Evolutionary conservation across 2,329 filamentous ascomycete species (phyloP).

Genomic region (Bipolaris zeicola): DNA sequence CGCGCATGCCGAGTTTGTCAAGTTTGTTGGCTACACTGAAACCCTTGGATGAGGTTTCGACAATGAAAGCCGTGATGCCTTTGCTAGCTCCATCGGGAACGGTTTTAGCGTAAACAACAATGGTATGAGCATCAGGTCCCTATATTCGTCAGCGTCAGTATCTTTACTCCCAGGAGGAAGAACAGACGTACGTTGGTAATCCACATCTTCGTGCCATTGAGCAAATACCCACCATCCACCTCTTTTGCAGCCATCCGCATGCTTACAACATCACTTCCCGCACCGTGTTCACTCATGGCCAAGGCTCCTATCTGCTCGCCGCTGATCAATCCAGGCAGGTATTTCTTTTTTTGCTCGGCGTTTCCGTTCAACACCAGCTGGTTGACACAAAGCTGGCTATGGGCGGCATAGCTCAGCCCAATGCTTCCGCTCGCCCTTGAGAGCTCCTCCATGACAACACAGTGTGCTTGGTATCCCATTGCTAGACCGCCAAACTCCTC

Average conservation of each 20-base stretch:
- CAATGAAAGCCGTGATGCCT: slow-evolving; percentile 93
- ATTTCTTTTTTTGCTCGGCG: slow-evolving; percentile 76
- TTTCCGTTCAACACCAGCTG: slow-evolving; percentile 91
- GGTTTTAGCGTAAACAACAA: slow-evolving; percentile 98
- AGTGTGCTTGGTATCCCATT: slow-evolving; percentile 97
- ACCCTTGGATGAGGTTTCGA: slow-evolving; percentile 71
- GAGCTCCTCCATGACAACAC: slow-evolving; percentile 92
- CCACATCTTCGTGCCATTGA: slow-evolving; percentile 98
- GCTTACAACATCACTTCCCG: slow-evolving; percentile 91
- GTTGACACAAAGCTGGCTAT: slow-evolving; percentile 95
- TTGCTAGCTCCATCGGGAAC: slow-evolving; percentile 78
- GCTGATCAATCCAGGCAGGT: slow-evolving; percentile 79
- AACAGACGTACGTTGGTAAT: slow-evolving; percentile 81
- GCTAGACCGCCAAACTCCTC: slow-evolving; percentile 87
- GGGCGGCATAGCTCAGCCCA: slow-evolving; percentile 90
- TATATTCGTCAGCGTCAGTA: slow-evolving; percentile 19
- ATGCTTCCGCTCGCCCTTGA: slow-evolving; percentile 85
- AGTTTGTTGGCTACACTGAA: slow-evolving; percentile 90
- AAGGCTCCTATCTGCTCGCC: slow-evolving; percentile 84
- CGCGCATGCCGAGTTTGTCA: slow-evolving; percentile 98
- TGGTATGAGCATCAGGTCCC: slow-evolving; percentile 86
- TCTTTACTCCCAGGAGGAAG: background rate
- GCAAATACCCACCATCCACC: slow-evolving; percentile 81
- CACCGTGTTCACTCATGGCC: slow-evolving; percentile 92
- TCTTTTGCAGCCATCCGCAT: slow-evolving; percentile 87